A percentile compares a stretch with the other conserved stretches of the same genome.
Conservation (phyloP, 768 basidiomycete genomes). For the Suillus variegatus region DNA sequence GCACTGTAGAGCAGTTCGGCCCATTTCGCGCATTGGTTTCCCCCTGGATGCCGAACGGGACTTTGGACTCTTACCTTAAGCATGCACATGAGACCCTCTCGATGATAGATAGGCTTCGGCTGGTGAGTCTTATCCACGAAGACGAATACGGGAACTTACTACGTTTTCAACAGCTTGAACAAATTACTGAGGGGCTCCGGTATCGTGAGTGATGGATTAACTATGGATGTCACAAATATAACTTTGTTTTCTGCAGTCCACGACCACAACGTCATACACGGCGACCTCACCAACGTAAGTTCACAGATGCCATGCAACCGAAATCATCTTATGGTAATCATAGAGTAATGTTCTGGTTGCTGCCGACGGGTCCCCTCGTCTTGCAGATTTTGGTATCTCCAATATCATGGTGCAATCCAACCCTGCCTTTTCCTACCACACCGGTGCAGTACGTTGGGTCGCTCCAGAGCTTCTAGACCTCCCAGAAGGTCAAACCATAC, state of each 20-base stretch:
- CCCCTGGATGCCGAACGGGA: conserved; percentile 45
- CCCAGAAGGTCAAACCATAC: background rate
- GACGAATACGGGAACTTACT: background rate
- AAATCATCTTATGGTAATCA: background rate
- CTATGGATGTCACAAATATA: background rate
- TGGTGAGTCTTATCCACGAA: conserved; percentile 27
- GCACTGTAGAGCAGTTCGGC: conserved; percentile 39
- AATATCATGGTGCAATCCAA: conserved; percentile 38
- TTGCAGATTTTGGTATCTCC: conserved; percentile 45
- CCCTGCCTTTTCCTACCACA: conserved; percentile 22
- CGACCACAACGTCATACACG: conserved; percentile 8
- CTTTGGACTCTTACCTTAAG: conserved; percentile 39
- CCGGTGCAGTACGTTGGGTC: conserved; percentile 16
- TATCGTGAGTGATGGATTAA: conserved; percentile 32
- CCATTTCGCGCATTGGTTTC: conserved; percentile 40
- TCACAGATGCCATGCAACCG: background rate
- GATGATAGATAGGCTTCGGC: conserved; percentile 35
- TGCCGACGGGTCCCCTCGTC: conserved; percentile 6
- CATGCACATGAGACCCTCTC: conserved; percentile 36
- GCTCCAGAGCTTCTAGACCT: conserved; percentile 19
- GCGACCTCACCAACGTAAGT: conserved; percentile 13
- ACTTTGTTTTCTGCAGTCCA: conserved; percentile 9
- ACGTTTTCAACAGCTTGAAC: conserved; percentile 31
- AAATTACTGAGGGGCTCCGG: conserved; percentile 40
- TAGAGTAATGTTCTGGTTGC: conserved; percentile 14